Conservation (phyloP, 768 basidiomycete genomes). For the Tulasnella sp. region DNA sequence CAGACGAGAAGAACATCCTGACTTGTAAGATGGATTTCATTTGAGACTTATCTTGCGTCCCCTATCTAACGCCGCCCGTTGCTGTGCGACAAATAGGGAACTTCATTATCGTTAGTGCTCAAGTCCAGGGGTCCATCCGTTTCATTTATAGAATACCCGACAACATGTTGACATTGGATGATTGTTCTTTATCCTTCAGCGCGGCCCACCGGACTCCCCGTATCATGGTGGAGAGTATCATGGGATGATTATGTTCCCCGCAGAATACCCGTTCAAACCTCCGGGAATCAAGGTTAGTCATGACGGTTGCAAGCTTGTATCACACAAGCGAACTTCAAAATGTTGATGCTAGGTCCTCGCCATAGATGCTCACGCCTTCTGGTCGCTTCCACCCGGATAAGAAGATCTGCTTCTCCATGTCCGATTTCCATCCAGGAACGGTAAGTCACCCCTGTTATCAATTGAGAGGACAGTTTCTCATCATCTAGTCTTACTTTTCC, state of each 20-base stretch:
- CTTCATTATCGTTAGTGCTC: constrained; percentile 68
- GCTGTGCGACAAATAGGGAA: constrained; percentile 56
- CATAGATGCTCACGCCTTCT: constrained; percentile 81
- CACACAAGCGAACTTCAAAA: neutral
- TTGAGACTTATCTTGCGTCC: neutral
- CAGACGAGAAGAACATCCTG: constrained; percentile 96
- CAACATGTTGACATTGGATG: neutral
- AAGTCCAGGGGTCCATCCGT: neutral
- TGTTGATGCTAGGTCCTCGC: neutral
- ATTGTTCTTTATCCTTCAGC: constrained; percentile 34
- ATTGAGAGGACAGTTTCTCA: too few species aligned
- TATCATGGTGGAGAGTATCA: constrained; percentile 91
- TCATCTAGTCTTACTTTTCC: too few species aligned
- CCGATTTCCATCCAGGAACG: constrained; percentile 83
- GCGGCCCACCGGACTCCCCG: constrained; percentile 89
- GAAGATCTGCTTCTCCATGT: constrained; percentile 99
- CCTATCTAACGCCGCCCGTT: neutral
- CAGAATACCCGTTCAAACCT: constrained; percentile 94
- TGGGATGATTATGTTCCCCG: constrained; percentile 81
- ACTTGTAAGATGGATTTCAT: constrained; percentile 53
- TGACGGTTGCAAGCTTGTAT: too few species aligned
- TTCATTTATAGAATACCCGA: neutral
- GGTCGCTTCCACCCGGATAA: constrained; percentile 84
- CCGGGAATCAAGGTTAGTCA: constrained; percentile 81
- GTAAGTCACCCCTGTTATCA: constrained; percentile 45